Evolutionary conservation across 2,329 filamentous ascomycete species (phyloP), one percentile per base, ranked within the genome.

Genomic region (Cylindrodendrum hubeiense): DNA sequence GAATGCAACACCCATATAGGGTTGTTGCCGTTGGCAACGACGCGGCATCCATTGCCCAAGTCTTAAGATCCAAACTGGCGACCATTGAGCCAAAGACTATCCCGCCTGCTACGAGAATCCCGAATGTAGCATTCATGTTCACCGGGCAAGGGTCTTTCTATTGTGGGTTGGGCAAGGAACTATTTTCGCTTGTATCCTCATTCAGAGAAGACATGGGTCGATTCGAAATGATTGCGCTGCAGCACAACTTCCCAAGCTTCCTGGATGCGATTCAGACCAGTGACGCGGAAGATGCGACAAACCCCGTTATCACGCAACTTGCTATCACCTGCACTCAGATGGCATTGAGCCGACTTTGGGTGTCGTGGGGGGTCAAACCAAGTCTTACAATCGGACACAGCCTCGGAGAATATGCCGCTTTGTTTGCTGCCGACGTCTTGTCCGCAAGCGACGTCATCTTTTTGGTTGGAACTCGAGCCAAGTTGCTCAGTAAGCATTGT

Each of bases 321-420:
- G 78, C 78, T 3, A 74, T 82, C 6, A 70, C 77, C 6, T 78
- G 75, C 59, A 69, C 77, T 8, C 75, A 85, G 63, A 83, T 83
- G 28, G 81, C 84, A 5, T 71, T 86, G 13, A 68, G 71, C 80
- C 78, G 5, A 76, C 65, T 61, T 17, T 68, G 71, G 68, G 63
- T 24, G 26, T 78, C 76, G 4, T 78, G 78, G 66, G 80, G 79
- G 7, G 64, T 84, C 10, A 72, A 69, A 41, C 79, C 82, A 37
- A 79, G 81, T 46, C 80, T 76, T 2, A 80, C 82, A 3, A 71
- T 84, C 24, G 84, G 82, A 21, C 83, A 84, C 68, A 89, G 86
- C 67, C 79, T 91, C 19, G 88, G 88, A 49, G 88, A 90, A 74
- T 90, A 89, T 73, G 88, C 88, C 24, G 89, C 88, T n/a, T 79